Conservation (phyloP, 148 eudicot genomes). For the Rhododendron ferrugineum region DNA sequence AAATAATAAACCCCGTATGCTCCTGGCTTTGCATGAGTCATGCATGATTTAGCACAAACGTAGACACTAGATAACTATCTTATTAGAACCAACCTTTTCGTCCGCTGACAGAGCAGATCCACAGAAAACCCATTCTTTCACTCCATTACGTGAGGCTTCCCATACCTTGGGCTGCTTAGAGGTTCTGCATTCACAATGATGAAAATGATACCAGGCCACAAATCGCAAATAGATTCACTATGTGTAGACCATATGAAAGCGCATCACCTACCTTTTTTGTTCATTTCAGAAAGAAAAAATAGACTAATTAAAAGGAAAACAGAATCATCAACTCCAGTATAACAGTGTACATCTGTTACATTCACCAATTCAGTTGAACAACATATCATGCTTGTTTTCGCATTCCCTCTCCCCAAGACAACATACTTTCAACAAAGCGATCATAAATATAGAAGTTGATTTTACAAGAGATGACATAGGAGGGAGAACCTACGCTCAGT, state of each 20-base stretch:
- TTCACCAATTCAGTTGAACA: not conserved
- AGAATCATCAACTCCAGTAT: not conserved
- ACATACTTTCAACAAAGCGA: not conserved
- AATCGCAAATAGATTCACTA: not conserved
- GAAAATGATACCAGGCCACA: slow-evolving; percentile 5
- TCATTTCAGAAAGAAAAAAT: not conserved
- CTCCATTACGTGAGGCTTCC: slow-evolving; percentile 32
- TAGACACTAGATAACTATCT: not conserved
- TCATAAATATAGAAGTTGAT: not conserved
- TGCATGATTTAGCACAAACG: not conserved
- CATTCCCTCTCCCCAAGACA: not conserved
- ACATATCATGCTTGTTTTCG: not conserved
- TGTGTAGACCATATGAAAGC: not conserved
- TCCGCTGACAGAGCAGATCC: slow-evolving; percentile 78
- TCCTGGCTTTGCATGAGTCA: not conserved
- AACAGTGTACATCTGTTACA: not conserved
- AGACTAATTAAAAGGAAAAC: not conserved
- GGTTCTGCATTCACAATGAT: slow-evolving; percentile 18
- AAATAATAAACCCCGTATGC: not conserved
- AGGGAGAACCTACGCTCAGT: not conserved
- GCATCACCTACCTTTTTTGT: not conserved
- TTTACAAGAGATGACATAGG: not conserved
- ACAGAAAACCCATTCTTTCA: slow-evolving; percentile 63
- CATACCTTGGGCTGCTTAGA: slow-evolving; percentile 25
- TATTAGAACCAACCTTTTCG: slow-evolving; percentile 59